Base-by-base conservation (phyloP, 139 green algal genomes). In the Pleodorina starrii region DNA sequence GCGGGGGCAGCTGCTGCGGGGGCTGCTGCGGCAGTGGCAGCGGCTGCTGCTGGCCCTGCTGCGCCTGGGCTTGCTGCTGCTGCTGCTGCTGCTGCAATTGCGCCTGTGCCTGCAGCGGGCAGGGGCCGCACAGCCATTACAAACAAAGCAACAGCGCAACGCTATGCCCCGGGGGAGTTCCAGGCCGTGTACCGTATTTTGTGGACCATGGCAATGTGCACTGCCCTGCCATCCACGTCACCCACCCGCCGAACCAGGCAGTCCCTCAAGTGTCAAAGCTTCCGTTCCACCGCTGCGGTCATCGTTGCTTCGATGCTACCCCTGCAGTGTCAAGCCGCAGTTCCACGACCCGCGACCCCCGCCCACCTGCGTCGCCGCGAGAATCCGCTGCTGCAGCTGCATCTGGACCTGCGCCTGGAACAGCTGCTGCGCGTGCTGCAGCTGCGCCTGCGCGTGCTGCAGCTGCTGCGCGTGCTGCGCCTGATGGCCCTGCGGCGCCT, bases 361-460 rank as follows among this genome's bases (percentile, higher is more conserved):
- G 14, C 35, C 10, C 29, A 77, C 36, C 46, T 82, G 74, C 44
- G 27, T 16, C 10, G 74, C 74, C 43, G 74, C 74, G n/a, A 82
- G 19, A 0, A 87, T 63, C 11, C 81, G 81, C 81, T 87, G 81
- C 60, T 87, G 81, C 40, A 87, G 60, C 81, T 87, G 81, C 81
- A 46, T n/a, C 82, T 69, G 66, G 16, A 88, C 66, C 44, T 79
- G 63, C 66, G 66, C 63, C n/a, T 88, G 82, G 46, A 88, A 88
- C 1, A 88, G 82, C 82, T 88, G 82, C n/a, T 88, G 82, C 46
- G 82, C 82, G 82, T 88, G 82, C 35, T 68, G 44, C 44, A 88
- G 44, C 82, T 88, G 82, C 66, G 29, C 16, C 66, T 88, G 82
- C 32, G 82, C 82, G 63, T 79, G 66, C 66, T 68, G 44, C 60